Evolutionary conservation across 371 early-diverging fungal species (phyloP), one percentile per base, ranked within the genome.

Genomic region (Mucor piriformis): DNA sequence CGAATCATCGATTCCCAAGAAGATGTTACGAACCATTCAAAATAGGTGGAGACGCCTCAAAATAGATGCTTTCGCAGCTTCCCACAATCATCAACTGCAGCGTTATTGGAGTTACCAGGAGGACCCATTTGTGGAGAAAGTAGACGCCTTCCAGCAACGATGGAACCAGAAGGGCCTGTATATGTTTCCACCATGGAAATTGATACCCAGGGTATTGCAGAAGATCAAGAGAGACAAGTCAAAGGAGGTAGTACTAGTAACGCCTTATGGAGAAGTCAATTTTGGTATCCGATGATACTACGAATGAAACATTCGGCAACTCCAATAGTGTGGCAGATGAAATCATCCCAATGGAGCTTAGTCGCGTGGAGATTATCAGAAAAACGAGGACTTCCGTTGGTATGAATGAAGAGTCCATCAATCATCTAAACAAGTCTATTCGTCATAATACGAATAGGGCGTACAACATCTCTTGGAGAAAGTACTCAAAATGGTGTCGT

Each of bases 21-120:
- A 7, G 0, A 3, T 27, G 12, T 66, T 66, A 23, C n/a, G 57
- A 24, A 10, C 3, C 27, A 61, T 64, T n/a, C 44, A 32, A 23
- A 29, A 10, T 24, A 32, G n/a, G 38, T 50, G 37, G 62, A 57
- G 52, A 37, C 49, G 12, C n/a, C 6, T 58, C 16, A 59, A 4
- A 25, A 50, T 79, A 6, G 75, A 79, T 38, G 63, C 63, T 18
- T 79, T 79, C 47, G 75, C 72, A 3, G 24, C 67, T 2, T 16
- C 52, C n/a, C 50, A 56, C 51, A 72, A 57, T 38, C 20, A 63
- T 23, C 46, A 63, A 33, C 54, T 64, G 2, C 16, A 8, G 21
- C 0, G 10, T 15, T 74, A 29, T 37, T 70, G 69, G 71, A 66
- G 35, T 70, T 63, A 38, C 64, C 72, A n/a, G n/a, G n/a, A n/a